These are phyloP conservation scores for Lactarius hengduanensis DNA, from an alignment of 768 basidiomycete species.

Conservation along the genomic window DNA sequence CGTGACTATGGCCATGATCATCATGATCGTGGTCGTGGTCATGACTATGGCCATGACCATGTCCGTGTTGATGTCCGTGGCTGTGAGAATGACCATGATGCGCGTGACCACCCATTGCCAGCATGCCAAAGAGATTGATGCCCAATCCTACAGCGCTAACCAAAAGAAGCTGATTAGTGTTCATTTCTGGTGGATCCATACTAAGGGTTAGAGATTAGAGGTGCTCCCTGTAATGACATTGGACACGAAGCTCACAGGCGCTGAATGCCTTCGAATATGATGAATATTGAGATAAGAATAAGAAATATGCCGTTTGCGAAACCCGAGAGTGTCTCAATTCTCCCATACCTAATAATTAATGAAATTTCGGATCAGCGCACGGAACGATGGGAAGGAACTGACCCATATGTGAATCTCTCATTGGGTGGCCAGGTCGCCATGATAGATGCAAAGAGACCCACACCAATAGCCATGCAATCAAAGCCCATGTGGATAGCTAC, in stretches of 20 bases:
- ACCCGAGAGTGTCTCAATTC: conserved; percentile 96
- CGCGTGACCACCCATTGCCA: conserved; percentile 95
- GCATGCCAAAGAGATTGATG: conserved; percentile 98
- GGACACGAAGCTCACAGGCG: conserved; percentile 57
- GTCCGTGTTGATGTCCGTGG: conserved; percentile 36
- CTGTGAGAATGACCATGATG: conserved; percentile 67
- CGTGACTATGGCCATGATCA: conserved; percentile 19
- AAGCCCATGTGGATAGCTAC: conserved; percentile 99
- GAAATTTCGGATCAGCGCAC: conserved; percentile 10
- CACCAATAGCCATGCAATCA: conserved; percentile 95
- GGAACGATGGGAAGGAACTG: conserved; percentile 29
- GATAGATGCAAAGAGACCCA: conserved; percentile 93
- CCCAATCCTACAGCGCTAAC: conserved; percentile 87
- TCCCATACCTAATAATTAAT: conserved; percentile 64
- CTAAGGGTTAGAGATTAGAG: conserved; percentile 39
- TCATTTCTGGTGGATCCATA: conserved; percentile 96
- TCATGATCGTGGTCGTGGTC: conserved; percentile 24
- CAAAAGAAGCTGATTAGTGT: conserved; percentile 85
- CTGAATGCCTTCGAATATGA: conserved; percentile 97
- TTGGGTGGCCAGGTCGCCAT: conserved; percentile 99
- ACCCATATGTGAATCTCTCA: conserved; percentile 95
- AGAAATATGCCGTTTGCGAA: conserved; percentile 97
- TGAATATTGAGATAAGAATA: conserved; percentile 93
- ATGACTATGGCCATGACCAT: conserved; percentile 28
- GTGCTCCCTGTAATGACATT: neutral